Percentiles rank a stretch among this genome's conserved stretches.
These are phyloP conservation scores for Ganoderma lucidum DNA, from an alignment of 1,284 basidiomycete genomes.

Conservation along the genomic window DNA sequence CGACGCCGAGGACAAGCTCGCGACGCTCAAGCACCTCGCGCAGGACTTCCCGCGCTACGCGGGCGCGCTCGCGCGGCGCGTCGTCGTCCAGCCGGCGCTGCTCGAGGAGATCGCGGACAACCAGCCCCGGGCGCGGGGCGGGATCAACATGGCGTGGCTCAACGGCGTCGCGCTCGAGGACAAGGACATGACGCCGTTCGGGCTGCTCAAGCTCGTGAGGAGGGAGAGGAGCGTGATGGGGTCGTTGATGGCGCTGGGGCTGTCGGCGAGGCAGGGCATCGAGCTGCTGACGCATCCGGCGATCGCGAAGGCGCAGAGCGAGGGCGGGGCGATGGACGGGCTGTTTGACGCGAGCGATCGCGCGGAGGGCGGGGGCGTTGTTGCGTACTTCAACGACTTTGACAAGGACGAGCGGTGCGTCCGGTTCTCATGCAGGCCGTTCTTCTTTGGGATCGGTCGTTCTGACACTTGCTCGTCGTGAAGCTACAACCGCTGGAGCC, in stretches of 20 bases:
- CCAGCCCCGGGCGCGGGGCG: conserved; percentile 58
- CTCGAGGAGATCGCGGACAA: conserved; percentile 66
- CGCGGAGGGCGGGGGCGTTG: conserved; percentile 76
- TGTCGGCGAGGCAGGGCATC: conserved; percentile 71
- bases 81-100: conserved; percentile 62
- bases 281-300: conserved; percentile 74
- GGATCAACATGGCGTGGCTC: conserved; percentile 73
- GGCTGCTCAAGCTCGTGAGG: conserved; percentile 73
- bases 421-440: not conserved
- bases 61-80: conserved; percentile 71
- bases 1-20: conserved; percentile 55
- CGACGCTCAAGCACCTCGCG: conserved; percentile 73
- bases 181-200: conserved; percentile 76
- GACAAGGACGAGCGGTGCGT: conserved; percentile 80
- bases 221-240: conserved; percentile 76
- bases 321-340: conserved; percentile 68
- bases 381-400: conserved; percentile 92
- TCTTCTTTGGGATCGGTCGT: not conserved
- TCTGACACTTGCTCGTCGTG: not conserved
- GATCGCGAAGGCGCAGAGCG: conserved; percentile 59
- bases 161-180: conserved; percentile 76
- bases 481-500: conserved; percentile 64
- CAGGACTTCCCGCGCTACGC: conserved; percentile 92
- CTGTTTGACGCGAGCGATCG: conserved; percentile 90
- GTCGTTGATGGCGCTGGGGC: conserved; percentile 67